phyloP scores from a whole-genome alignment of 78 protist species.

The Ministeria vibrans region DNA sequence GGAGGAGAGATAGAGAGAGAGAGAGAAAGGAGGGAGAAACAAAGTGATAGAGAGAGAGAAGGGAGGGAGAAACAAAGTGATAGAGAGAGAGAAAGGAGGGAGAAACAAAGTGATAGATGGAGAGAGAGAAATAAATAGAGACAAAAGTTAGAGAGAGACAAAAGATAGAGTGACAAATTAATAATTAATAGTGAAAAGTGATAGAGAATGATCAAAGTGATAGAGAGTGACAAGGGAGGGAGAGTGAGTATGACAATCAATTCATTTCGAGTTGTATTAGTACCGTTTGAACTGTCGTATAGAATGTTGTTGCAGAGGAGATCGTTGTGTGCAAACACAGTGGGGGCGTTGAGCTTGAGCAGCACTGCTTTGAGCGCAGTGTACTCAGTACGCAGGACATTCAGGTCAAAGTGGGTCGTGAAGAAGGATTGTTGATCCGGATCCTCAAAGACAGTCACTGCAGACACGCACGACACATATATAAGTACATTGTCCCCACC shows the following conservation, averaged over 20 bases:
- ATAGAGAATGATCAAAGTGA: too few species aligned
- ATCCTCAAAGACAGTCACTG: neutral
- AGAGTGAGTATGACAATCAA: too few species aligned
- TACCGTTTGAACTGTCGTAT: too few species aligned
- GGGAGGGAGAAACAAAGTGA: too few species aligned
- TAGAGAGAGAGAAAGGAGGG: too few species aligned
- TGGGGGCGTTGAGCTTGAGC: constrained; percentile 5
- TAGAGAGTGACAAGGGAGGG: too few species aligned
- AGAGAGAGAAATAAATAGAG: too few species aligned
- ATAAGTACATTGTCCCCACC: neutral
- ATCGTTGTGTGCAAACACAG: constrained; percentile 29
- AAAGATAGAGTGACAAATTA: too few species aligned
- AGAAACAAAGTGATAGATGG: too few species aligned
- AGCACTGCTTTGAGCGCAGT: neutral
- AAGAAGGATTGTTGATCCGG: neutral
- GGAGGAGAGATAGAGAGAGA: neutral
- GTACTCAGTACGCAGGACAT: neutral
- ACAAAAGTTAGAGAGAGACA: too few species aligned
- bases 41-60: neutral
- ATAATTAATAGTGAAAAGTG: too few species aligned
- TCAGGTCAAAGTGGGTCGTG: neutral
- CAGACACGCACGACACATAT: neutral
- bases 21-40: neutral
- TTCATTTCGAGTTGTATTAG: too few species aligned
- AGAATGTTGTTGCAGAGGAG: constrained; percentile 26